Evolutionary conservation across 2,329 filamentous ascomycete species (phyloP).

Genomic region (Hypoxylon sp.): DNA sequence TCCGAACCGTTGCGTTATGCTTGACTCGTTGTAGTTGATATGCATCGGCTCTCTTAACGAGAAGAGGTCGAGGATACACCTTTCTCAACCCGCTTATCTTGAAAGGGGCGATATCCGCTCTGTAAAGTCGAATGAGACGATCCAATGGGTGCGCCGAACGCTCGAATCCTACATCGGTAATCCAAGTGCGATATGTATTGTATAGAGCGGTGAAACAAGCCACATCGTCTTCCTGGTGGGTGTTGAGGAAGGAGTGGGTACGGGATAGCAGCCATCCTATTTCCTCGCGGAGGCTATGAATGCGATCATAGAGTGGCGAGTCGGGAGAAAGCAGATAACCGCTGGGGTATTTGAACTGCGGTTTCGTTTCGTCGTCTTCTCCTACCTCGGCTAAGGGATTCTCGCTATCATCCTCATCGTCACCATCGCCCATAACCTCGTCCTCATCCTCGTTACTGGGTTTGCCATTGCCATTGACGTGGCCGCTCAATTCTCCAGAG

Average conservation of each 20-base stretch:
- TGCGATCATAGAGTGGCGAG: slow-evolving; percentile 74
- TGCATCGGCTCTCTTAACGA: slow-evolving; percentile 91
- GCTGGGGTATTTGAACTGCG: slow-evolving; percentile 88
- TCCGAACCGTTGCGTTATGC: slow-evolving; percentile 89
- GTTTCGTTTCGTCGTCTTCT: slow-evolving; percentile 84
- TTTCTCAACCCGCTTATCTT: slow-evolving; percentile 94
- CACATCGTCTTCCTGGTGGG: slow-evolving; percentile 94
- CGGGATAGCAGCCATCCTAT: slow-evolving; percentile 84
- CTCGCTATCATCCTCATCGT: slow-evolving; percentile 65
- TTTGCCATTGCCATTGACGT: slow-evolving; percentile 56
- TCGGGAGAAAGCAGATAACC: slow-evolving; percentile 80
- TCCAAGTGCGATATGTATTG: slow-evolving; percentile 93
- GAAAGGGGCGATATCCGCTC: slow-evolving; percentile 89
- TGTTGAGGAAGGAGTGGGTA: slow-evolving; percentile 84
- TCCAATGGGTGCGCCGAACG: slow-evolving; percentile 94
- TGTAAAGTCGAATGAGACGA: slow-evolving; percentile 84
- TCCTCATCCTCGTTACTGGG: slow-evolving; percentile 55
- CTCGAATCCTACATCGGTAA: slow-evolving; percentile 97
- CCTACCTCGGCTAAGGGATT: slow-evolving; percentile 71
- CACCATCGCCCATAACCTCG: slow-evolving; percentile 67
- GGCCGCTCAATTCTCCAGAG: slow-evolving; percentile 62
- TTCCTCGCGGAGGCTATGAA: slow-evolving; percentile 84
- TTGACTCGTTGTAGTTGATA: slow-evolving; percentile 95
- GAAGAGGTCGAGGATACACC: slow-evolving; percentile 89
- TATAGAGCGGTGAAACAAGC: slow-evolving; percentile 94